phyloP scores from a whole-genome alignment of 805 yeast species.

The Torulaspora franciscae region DNA sequence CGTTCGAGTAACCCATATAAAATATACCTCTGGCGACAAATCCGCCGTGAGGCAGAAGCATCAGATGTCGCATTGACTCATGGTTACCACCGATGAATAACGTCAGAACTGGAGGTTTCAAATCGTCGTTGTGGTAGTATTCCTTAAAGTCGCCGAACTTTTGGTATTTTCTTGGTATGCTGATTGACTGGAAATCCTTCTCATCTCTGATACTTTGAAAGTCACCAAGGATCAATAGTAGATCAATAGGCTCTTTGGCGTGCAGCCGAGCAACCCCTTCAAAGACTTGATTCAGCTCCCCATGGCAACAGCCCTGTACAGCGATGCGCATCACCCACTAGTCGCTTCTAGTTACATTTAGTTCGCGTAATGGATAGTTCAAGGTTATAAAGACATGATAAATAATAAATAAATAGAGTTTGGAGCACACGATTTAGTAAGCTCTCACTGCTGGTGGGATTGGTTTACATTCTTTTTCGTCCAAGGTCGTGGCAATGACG shows the following conservation, averaged over 20 bases:
- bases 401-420: slow-evolving; percentile 9
- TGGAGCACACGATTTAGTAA: slow-evolving; percentile 47
- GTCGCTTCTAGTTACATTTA: background rate
- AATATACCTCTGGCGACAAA: slow-evolving; percentile 89
- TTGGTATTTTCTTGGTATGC: slow-evolving; percentile 76
- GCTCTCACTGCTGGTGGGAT: slow-evolving; percentile 98
- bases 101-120: slow-evolving; percentile 57
- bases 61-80: slow-evolving; percentile 75
- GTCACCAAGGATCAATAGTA: slow-evolving; percentile 83
- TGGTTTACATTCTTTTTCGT: slow-evolving; percentile 86
- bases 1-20: slow-evolving; percentile 74
- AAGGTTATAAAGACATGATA: slow-evolving; percentile 9
- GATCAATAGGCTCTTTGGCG: slow-evolving; percentile 39
- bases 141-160: slow-evolving; percentile 72
- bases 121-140: slow-evolving; percentile 54
- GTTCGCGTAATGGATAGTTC: slow-evolving; percentile 1
- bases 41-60: slow-evolving; percentile 77
- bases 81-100: slow-evolving; percentile 93
- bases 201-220: slow-evolving; percentile 71
- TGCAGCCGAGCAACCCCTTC: slow-evolving; percentile 28
- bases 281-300: slow-evolving; percentile 63
- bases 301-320: slow-evolving; percentile 89
- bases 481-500: slow-evolving; percentile 79
- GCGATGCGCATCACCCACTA: slow-evolving; percentile 43
- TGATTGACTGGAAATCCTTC: slow-evolving; percentile 61